These are phyloP conservation scores for Paraconiothyrium brasiliense DNA, from an alignment of 2,329 filamentous ascomycete genomes.

Conservation along the genomic window DNA sequence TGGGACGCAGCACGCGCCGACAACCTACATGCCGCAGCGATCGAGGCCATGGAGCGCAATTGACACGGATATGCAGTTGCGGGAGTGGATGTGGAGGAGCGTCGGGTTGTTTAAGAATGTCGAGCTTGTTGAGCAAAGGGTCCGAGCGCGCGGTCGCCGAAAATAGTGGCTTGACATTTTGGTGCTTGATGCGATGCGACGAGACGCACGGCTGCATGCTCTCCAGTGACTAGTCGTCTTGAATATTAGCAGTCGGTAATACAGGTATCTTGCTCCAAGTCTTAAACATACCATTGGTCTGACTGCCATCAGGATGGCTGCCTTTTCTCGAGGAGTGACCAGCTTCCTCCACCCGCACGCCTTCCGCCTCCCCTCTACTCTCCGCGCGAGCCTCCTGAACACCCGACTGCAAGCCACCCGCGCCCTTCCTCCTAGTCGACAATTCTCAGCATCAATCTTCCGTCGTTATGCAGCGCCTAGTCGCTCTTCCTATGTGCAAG, in stretches of 20 bases:
- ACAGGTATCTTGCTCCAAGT: not conserved
- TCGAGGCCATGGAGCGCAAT: conserved; percentile 67
- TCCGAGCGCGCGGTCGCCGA: conserved; percentile 15
- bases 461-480: conserved; percentile 30
- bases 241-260: not conserved
- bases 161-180: conserved; percentile 19
- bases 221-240: not conserved
- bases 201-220: conserved; percentile 2
- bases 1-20: conserved; percentile 68
- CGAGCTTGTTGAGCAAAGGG: conserved; percentile 42
- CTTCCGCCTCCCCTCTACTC: conserved; percentile 44
- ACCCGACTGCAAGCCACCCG: conserved; percentile 34
- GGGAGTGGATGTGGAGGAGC: conserved; percentile 23
- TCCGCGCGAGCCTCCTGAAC: conserved; percentile 43
- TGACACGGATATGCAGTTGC: conserved; percentile 30
- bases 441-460: conserved; percentile 36
- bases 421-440: conserved; percentile 24
- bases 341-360: conserved; percentile 37
- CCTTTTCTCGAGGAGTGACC: conserved; percentile 42
- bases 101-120: conserved; percentile 37
- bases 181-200: conserved; percentile 8
- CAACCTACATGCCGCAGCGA: conserved; percentile 70
- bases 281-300: not conserved
- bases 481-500: conserved; percentile 27
- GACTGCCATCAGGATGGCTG: conserved; percentile 35